These are phyloP conservation scores for Fulvia fulva DNA, from an alignment of 2,329 filamentous ascomycete genomes.

Conservation along the genomic window DNA sequence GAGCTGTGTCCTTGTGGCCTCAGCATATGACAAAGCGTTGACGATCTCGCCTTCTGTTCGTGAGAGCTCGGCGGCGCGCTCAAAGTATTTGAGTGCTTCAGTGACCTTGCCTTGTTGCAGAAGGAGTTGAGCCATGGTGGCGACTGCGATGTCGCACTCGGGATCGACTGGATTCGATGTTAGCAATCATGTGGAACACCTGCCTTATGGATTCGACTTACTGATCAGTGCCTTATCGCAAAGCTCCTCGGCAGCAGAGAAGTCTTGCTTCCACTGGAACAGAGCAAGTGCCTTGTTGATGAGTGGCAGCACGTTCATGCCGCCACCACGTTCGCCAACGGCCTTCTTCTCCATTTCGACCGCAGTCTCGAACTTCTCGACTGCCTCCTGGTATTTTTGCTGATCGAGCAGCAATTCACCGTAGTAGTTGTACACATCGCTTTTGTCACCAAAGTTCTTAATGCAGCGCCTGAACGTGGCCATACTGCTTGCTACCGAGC, in stretches of 20 bases:
- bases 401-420: slow-evolving; percentile 95
- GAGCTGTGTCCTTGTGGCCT: slow-evolving; percentile 92
- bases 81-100: slow-evolving; percentile 93
- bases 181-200: slow-evolving; percentile 28
- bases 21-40: slow-evolving; percentile 93
- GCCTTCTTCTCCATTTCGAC: slow-evolving; percentile 93
- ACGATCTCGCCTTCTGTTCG: slow-evolving; percentile 93
- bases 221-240: slow-evolving; percentile 97
- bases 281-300: slow-evolving; percentile 98
- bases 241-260: slow-evolving; percentile 86
- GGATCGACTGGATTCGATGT: slow-evolving; percentile 69
- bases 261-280: slow-evolving; percentile 98
- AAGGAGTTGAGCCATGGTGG: slow-evolving; percentile 95
- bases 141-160: slow-evolving; percentile 97
- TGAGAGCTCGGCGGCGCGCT: slow-evolving; percentile 89
- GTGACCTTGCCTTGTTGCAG: slow-evolving; percentile 97
- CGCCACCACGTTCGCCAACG: slow-evolving; percentile 70
- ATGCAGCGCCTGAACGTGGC: slow-evolving; percentile 95
- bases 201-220: slow-evolving; percentile 50
- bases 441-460: slow-evolving; percentile 96
- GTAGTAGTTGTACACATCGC: slow-evolving; percentile 99
- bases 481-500: slow-evolving; percentile 95
- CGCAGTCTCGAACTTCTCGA: slow-evolving; percentile 97
- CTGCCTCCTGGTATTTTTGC: slow-evolving; percentile 89
- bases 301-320: slow-evolving; percentile 94